A percentile compares a stretch with the other conserved stretches of the same genome.
Conservation (phyloP, 2,329 filamentous ascomycete species). For the Drechslerella stenobrocha region DNA sequence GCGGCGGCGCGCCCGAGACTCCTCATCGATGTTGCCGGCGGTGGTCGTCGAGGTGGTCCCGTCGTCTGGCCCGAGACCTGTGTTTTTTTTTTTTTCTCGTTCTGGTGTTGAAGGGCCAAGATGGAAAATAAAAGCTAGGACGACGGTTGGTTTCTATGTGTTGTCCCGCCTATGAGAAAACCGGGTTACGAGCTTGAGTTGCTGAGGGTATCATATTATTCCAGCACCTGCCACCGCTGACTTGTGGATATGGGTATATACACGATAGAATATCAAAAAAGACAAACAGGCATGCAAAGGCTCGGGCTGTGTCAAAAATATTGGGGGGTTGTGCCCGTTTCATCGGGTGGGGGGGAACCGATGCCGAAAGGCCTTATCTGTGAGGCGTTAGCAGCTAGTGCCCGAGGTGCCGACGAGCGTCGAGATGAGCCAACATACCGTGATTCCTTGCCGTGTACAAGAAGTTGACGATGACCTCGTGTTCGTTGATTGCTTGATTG, state of each 20-base stretch:
- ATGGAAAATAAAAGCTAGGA: no score
- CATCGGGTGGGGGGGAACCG: slow-evolving; percentile 36
- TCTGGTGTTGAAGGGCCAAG: not conserved
- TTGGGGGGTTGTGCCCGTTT: not conserved
- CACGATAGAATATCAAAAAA: no score
- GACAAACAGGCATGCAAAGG: no score
- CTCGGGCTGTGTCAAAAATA: no score
- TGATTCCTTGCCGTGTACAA: slow-evolving; percentile 70
- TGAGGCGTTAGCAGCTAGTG: not conserved
- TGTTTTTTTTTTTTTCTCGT: not conserved
- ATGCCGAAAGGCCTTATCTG: slow-evolving; percentile 41
- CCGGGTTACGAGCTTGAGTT: no score
- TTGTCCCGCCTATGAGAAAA: no score
- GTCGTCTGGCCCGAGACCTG: not conserved
- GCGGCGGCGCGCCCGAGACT: slow-evolving; percentile 13
- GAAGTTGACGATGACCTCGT: slow-evolving; percentile 78
- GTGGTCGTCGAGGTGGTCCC: not conserved
- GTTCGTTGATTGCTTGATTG: slow-evolving; percentile 74
- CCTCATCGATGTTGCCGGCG: slow-evolving; percentile 27
- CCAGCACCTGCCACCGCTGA: no score
- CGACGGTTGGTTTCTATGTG: no score
- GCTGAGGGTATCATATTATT: no score
- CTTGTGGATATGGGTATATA: no score
- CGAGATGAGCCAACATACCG: slow-evolving; percentile 54
- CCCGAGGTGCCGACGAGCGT: not conserved